Evolutionary conservation across 1,284 basidiomycete species (phyloP).

Genomic region (Papiliotrema flavescens): DNA sequence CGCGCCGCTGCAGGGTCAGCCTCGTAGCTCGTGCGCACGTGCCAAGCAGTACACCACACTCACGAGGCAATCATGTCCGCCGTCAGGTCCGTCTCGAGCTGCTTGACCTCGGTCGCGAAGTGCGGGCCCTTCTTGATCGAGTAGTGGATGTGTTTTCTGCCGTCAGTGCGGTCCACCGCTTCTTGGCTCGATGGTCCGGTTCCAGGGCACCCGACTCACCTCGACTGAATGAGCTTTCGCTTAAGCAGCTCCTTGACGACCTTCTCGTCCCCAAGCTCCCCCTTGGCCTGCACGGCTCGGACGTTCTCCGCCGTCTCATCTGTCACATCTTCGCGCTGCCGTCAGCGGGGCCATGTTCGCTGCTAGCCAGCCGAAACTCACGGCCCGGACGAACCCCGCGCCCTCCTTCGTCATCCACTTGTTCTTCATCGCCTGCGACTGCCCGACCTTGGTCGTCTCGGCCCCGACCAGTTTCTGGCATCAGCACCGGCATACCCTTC

Average conservation of each 20-base stretch:
- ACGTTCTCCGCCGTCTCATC: conserved; percentile 75
- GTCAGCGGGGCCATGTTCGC: background rate
- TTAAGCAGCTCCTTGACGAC: conserved; percentile 81
- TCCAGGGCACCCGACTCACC: conserved; percentile 27
- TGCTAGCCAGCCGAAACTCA: conserved; percentile 50
- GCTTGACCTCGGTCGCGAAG: conserved; percentile 90
- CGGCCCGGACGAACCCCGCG: conserved; percentile 77
- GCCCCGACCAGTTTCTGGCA: conserved; percentile 65
- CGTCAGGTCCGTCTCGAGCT: conserved; percentile 96
- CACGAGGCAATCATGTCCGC: conserved; percentile 91
- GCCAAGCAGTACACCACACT: no score
- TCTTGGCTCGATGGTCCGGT: background rate
- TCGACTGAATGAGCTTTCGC: conserved; percentile 68
- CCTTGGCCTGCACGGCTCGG: conserved; percentile 65
- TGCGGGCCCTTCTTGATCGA: conserved; percentile 76
- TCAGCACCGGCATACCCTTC: background rate
- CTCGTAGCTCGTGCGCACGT: no score
- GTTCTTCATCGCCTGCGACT: conserved; percentile 93
- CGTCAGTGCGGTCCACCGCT: background rate
- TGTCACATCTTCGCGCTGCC: conserved; percentile 60
- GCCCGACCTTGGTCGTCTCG: conserved; percentile 81
- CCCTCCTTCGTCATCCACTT: conserved; percentile 95
- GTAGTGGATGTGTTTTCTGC: conserved; percentile 93
- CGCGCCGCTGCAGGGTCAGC: conserved; percentile 59
- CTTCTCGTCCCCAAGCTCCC: conserved; percentile 65